Conservation (phyloP, 2,329 filamentous ascomycete species). For the Aspergillus quadrilineatus region DNA sequence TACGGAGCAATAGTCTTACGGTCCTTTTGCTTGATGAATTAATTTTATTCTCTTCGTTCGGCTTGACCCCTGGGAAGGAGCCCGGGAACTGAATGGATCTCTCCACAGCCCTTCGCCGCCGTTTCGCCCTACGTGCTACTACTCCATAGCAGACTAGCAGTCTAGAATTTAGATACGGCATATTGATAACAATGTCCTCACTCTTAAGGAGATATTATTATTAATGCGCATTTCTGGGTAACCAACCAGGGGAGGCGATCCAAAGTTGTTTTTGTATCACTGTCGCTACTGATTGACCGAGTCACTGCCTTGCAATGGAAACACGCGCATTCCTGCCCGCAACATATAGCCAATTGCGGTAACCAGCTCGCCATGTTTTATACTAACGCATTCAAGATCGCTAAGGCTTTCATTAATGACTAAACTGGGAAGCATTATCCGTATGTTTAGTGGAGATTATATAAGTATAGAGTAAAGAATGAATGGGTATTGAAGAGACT, state of each 20-base stretch:
- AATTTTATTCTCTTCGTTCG: conserved; percentile 10
- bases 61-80: conserved; percentile 23
- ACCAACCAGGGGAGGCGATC: background rate
- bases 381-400: background rate
- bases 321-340: conserved; percentile 11
- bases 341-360: conserved; percentile 6
- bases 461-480: conserved; percentile 1
- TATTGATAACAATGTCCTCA: background rate
- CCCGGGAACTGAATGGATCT: conserved; percentile 19
- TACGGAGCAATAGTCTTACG: conserved; percentile 12
- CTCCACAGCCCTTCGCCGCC: background rate
- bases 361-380: background rate
- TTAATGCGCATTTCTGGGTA: background rate
- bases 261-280: background rate
- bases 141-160: background rate
- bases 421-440: background rate
- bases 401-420: background rate
- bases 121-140: background rate
- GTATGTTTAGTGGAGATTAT: background rate
- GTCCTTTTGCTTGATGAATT: conserved; percentile 3
- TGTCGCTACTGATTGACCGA: background rate
- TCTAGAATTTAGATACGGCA: too few species aligned
- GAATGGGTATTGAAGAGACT: background rate
- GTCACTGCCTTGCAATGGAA: conserved; percentile 2
- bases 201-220: background rate